Percentiles rank a stretch among this genome's conserved stretches.
Evolutionary conservation across 139 green algal genomes (phyloP).

Genomic region (Marvania coccoides): DNA sequence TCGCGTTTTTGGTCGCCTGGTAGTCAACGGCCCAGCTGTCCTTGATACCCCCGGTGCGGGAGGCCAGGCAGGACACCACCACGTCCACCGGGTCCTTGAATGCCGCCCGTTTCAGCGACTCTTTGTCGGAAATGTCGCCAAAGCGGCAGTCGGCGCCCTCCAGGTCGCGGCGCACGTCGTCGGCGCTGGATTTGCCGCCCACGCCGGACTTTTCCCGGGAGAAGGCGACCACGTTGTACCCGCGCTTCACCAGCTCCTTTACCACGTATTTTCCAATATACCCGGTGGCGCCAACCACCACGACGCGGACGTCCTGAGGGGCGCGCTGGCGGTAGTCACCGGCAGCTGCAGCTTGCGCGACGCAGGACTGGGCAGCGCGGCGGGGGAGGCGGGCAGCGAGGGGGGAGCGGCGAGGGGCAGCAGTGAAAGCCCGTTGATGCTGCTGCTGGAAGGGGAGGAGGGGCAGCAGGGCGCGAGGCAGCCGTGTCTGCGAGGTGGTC

Average conservation of each 20-base stretch:
- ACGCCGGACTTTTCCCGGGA: constrained; percentile 83
- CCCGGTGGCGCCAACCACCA: constrained; percentile 90
- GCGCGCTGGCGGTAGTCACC: constrained; percentile 51
- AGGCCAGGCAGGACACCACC: constrained; percentile 95
- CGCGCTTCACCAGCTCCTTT: constrained; percentile 51
- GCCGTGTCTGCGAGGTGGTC: neutral
- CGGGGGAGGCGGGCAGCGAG: too few species aligned
- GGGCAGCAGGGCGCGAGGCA: neutral
- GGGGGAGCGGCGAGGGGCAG: too few species aligned
- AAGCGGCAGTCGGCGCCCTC: constrained; percentile 80
- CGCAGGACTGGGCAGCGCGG: neutral
- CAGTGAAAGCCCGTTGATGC: neutral
- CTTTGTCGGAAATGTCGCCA: constrained; percentile 67
- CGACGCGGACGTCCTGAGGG: constrained; percentile 69
- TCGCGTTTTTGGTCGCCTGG: constrained; percentile 84
- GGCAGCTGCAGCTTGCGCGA: neutral
- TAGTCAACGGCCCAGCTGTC: constrained; percentile 98
- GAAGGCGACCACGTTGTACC: constrained; percentile 79
- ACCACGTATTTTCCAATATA: constrained; percentile 95
- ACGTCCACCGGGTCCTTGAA: constrained; percentile 86
- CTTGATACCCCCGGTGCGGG: constrained; percentile 76
- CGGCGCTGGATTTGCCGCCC: constrained; percentile 72
- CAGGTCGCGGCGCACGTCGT: constrained; percentile 72
- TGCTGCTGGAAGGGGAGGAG: neutral
- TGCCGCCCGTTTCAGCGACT: constrained; percentile 45